Conservation (phyloP, 2,329 filamentous ascomycete species). For the Penicillium rolfsii region DNA sequence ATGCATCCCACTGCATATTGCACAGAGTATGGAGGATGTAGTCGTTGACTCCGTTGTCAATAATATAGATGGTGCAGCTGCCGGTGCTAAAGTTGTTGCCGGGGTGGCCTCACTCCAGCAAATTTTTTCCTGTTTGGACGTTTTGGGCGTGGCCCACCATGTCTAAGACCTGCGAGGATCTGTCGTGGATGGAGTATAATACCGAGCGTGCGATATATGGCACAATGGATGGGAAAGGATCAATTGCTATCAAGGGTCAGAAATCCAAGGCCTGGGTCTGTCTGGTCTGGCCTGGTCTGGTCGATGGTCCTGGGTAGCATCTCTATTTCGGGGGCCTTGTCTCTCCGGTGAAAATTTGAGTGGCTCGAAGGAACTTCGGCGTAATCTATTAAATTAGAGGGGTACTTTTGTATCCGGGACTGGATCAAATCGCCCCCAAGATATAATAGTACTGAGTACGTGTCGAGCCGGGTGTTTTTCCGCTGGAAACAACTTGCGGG, state of each 20-base stretch:
- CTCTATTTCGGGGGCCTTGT: neutral
- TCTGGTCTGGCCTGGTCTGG: neutral
- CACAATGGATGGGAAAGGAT: neutral
- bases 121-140: neutral
- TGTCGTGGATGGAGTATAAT: neutral
- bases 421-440: neutral
- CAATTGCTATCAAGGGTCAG: neutral
- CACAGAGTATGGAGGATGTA: no score
- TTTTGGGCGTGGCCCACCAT: constrained; percentile 21
- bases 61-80: constrained; percentile 14
- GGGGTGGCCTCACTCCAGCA: neutral
- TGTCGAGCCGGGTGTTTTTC: neutral
- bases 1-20: constrained; percentile 13
- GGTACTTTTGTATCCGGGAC: constrained; percentile 7
- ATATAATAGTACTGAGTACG: neutral
- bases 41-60: neutral
- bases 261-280: neutral
- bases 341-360: neutral
- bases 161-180: constrained; percentile 19
- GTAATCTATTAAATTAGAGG: neutral
- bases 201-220: neutral
- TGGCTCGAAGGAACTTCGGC: neutral
- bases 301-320: neutral
- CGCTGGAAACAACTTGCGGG: neutral
- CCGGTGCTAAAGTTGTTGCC: neutral